A percentile compares a stretch with the other conserved stretches of the same genome.
Conservation (phyloP, 1,284 basidiomycete genomes). For the Mycosarcoma mackinlayi region DNA sequence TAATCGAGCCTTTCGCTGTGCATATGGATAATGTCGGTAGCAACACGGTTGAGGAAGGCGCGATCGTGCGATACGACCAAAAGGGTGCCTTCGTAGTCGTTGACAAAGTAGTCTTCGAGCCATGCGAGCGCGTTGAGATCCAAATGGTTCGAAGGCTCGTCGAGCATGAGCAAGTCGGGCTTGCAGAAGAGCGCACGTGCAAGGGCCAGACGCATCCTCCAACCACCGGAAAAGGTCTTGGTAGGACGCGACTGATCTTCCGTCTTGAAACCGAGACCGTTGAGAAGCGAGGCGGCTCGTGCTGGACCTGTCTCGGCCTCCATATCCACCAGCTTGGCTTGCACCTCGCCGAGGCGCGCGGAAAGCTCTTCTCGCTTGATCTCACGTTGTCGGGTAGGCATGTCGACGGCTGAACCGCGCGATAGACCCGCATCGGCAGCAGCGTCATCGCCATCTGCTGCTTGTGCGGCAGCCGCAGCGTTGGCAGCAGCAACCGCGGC, state of each 20-base stretch:
- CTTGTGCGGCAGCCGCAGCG: conserved; percentile 41
- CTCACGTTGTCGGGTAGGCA: conserved; percentile 67
- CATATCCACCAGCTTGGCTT: conserved; percentile 91
- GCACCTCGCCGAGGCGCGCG: conserved; percentile 87
- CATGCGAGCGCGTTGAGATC: conserved; percentile 73
- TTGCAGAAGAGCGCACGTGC: conserved; percentile 96
- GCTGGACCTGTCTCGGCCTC: conserved; percentile 97
- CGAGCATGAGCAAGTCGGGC: conserved; percentile 65
- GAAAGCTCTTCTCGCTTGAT: conserved; percentile 79
- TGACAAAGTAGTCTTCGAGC: conserved; percentile 76
- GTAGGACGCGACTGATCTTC: conserved; percentile 76
- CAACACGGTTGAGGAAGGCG: conserved; percentile 96
- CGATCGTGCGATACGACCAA: conserved; percentile 98
- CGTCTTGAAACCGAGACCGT: conserved; percentile 91
- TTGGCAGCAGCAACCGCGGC: conserved; percentile 51
- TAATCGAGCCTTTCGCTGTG: conserved; percentile 95
- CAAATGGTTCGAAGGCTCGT: conserved; percentile 88
- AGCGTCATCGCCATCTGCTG: conserved; percentile 26
- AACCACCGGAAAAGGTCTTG: conserved; percentile 94
- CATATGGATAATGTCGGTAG: conserved; percentile 97
- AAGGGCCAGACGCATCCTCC: conserved; percentile 99
- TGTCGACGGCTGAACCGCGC: conserved; percentile 59
- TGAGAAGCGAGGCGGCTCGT: conserved; percentile 86
- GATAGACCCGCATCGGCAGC: conserved; percentile 43
- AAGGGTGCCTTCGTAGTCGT: conserved; percentile 90